phyloP scores from a whole-genome alignment of 2,329 filamentous ascomycete genomes.

The Aureobasidium sp. region DNA sequence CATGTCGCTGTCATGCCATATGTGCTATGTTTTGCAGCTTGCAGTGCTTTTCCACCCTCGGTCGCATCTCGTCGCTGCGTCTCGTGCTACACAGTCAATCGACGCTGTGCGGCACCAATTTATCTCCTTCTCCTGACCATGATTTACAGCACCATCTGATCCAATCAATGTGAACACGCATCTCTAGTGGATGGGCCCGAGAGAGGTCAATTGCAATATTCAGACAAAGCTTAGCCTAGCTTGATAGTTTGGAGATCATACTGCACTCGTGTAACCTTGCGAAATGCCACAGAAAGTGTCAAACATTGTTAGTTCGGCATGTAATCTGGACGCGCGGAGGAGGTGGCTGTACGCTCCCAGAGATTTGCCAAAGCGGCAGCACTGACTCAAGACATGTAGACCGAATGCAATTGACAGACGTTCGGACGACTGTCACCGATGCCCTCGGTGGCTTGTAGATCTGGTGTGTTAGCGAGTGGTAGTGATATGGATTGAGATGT shows the following conservation, averaged over 20 bases:
- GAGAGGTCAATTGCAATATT: background rate
- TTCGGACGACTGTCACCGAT: background rate
- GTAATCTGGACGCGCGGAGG: background rate
- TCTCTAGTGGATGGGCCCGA: background rate
- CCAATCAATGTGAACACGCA: conserved; percentile 5
- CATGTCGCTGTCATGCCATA: background rate
- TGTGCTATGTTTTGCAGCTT: background rate
- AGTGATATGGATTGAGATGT: background rate
- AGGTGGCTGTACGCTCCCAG: background rate
- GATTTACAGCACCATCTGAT: background rate
- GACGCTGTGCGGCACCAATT: background rate
- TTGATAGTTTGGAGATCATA: background rate
- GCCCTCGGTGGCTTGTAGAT: background rate
- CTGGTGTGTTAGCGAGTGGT: background rate
- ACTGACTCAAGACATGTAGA: background rate
- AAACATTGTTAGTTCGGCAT: conserved; percentile 2
- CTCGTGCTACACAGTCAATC: background rate
- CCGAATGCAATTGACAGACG: background rate
- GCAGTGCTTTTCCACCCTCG: background rate
- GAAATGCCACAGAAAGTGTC: conserved; percentile 1
- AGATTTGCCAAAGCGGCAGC: background rate
- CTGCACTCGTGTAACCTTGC: background rate
- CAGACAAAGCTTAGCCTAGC: conserved; percentile 4
- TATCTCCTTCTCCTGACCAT: conserved; percentile 2
- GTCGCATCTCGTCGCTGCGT: background rate